Percentiles rank a stretch among this genome's conserved stretches.
phyloP scores from a whole-genome alignment of 2,329 filamentous ascomycete genomes.

The Coleophoma eucalyptorum region DNA sequence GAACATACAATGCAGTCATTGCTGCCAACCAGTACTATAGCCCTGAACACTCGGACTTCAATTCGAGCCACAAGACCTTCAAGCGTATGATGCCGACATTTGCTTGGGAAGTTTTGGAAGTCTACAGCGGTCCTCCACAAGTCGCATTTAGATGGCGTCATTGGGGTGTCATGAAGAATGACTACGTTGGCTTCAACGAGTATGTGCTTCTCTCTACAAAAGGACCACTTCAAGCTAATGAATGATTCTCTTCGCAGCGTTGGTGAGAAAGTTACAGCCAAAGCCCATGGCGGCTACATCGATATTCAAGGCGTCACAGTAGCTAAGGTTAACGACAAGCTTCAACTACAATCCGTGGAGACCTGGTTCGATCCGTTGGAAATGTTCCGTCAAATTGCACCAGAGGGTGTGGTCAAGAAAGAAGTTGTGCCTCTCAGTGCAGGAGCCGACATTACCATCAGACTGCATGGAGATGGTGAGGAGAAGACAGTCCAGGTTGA shows the following conservation, averaged over 20 bases:
- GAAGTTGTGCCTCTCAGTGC: neutral
- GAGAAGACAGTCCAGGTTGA: slow-evolving; percentile 7
- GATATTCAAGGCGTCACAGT: slow-evolving; percentile 62
- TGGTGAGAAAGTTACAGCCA: slow-evolving; percentile 58
- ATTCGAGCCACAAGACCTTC: slow-evolving; percentile 64
- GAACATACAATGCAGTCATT: slow-evolving; percentile 68
- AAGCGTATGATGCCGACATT: slow-evolving; percentile 72
- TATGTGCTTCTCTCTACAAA: slow-evolving; percentile 30
- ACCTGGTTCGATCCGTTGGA: slow-evolving; percentile 64
- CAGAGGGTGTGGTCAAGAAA: slow-evolving; percentile 29
- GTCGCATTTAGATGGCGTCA: slow-evolving; percentile 65
- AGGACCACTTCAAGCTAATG: no score
- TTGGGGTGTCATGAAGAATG: slow-evolving; percentile 64
- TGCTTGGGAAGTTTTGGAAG: slow-evolving; percentile 67
- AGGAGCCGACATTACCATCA: slow-evolving; percentile 10
- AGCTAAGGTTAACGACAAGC: slow-evolving; percentile 55
- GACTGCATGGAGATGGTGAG: slow-evolving; percentile 12
- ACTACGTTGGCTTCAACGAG: slow-evolving; percentile 63
- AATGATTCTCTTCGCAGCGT: slow-evolving; percentile 34
- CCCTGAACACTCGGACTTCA: slow-evolving; percentile 57
- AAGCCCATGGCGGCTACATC: slow-evolving; percentile 56
- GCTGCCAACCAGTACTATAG: slow-evolving; percentile 61
- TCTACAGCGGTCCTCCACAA: slow-evolving; percentile 60
- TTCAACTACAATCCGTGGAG: slow-evolving; percentile 54
- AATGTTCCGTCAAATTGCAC: slow-evolving; percentile 63